Conservation (phyloP, 768 basidiomycete species). For the Suillus ampliporus region DNA sequence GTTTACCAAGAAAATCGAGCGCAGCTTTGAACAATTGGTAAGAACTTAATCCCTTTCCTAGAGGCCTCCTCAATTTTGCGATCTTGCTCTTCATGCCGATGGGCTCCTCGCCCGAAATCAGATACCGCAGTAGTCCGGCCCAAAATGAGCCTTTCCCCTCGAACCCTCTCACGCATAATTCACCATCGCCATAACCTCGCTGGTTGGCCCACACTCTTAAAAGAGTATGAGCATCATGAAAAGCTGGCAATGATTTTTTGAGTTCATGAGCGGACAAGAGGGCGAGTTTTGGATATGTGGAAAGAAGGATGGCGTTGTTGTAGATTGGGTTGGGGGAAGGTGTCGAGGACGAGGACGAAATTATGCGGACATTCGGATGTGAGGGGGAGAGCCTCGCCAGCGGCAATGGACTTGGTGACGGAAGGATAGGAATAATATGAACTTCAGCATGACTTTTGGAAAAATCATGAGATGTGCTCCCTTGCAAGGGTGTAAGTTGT, state of each 20-base stretch:
- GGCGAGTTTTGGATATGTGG: slow-evolving; percentile 41
- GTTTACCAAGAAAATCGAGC: slow-evolving; percentile 81
- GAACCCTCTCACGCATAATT: slow-evolving; percentile 69
- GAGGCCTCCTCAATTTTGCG: slow-evolving; percentile 50
- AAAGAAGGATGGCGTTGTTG: slow-evolving; percentile 71
- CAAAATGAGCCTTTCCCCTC: slow-evolving; percentile 73
- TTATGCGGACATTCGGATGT: slow-evolving; percentile 67
- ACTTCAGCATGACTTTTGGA: slow-evolving; percentile 73
- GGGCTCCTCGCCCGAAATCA: slow-evolving; percentile 72
- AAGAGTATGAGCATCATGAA: slow-evolving; percentile 75
- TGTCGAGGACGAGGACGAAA: slow-evolving; percentile 37
- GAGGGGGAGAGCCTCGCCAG: slow-evolving; percentile 73
- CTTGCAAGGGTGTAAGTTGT: slow-evolving; percentile 40
- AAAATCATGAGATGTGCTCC: slow-evolving; percentile 59
- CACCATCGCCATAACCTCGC: slow-evolving; percentile 73
- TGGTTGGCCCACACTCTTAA: slow-evolving; percentile 92
- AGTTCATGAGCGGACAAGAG: slow-evolving; percentile 55
- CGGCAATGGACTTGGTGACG: slow-evolving; percentile 65
- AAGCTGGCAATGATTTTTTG: slow-evolving; percentile 57
- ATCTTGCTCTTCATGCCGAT: slow-evolving; percentile 33
- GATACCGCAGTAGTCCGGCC: slow-evolving; percentile 61
- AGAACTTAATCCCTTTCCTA: slow-evolving; percentile 85
- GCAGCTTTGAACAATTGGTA: slow-evolving; percentile 90
- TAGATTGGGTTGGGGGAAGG: slow-evolving; percentile 73
- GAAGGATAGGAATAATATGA: slow-evolving; percentile 73